Conservation (phyloP, 768 basidiomycete species). For the Rickenella mellea region DNA sequence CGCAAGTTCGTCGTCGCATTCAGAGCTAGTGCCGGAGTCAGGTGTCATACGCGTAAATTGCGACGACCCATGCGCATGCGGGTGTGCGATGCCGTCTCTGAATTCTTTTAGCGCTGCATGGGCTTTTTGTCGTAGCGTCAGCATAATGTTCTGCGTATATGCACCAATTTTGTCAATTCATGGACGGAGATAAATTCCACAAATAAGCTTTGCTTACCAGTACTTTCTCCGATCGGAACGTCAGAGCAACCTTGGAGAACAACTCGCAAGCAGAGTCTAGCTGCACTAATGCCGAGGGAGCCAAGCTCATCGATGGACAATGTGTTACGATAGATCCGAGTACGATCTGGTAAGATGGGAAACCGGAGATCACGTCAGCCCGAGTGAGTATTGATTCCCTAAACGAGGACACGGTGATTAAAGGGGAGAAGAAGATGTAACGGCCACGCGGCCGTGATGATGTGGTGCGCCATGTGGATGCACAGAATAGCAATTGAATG, state of each 20-base stretch:
- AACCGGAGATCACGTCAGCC: neutral
- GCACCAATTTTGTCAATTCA: neutral
- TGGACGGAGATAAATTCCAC: conserved; percentile 9
- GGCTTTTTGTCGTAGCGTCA: conserved; percentile 53
- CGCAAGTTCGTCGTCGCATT: conserved; percentile 51
- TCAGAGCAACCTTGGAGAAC: conserved; percentile 58
- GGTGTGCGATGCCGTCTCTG: conserved; percentile 49
- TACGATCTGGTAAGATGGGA: conserved; percentile 37
- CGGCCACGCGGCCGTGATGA: neutral
- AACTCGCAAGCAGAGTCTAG: conserved; percentile 68
- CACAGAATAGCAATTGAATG: conserved; percentile 3
- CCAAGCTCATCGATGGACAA: conserved; percentile 72
- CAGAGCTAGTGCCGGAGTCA: neutral
- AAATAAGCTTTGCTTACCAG: too few relatives aligned
- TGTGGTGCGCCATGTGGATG: neutral
- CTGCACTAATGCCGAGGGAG: conserved; percentile 64
- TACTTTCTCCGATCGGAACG: conserved; percentile 56
- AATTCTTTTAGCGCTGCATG: conserved; percentile 57
- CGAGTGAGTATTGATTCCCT: neutral
- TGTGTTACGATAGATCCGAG: conserved; percentile 69
- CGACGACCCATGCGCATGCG: too few relatives aligned
- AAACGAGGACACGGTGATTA: neutral
- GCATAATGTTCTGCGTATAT: conserved; percentile 48
- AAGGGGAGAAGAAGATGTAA: neutral
- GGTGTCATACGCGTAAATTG: conserved; percentile 25